Conservation (phyloP, 2,329 filamentous ascomycete genomes). For the Aspergillus sp. region DNA sequence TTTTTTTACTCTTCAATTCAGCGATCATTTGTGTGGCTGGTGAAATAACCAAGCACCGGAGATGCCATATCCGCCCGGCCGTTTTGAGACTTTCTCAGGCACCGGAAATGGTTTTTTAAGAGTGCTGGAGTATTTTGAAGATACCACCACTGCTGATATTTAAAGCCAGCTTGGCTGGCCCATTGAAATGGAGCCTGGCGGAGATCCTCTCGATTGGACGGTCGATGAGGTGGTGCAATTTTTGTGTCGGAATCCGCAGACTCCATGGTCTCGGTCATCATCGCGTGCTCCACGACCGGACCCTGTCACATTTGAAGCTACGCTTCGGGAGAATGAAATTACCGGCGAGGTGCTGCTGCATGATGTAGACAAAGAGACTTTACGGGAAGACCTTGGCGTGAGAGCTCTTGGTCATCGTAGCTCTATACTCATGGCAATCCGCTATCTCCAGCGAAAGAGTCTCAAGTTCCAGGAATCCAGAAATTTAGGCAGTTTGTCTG, state of each 20-base stretch:
- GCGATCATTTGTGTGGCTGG: not conserved
- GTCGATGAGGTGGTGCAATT: slow-evolving; percentile 67
- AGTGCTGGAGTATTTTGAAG: not conserved
- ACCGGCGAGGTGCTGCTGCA: slow-evolving; percentile 67
- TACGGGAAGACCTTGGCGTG: slow-evolving; percentile 61
- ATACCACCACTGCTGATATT: not conserved
- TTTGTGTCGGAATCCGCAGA: slow-evolving; percentile 59
- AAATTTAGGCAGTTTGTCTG: not conserved
- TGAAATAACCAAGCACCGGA: not conserved
- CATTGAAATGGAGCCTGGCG: slow-evolving; percentile 31
- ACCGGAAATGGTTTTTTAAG: not conserved
- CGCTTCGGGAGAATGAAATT: slow-evolving; percentile 63
- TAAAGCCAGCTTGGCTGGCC: not conserved
- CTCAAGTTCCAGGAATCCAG: slow-evolving; percentile 45
- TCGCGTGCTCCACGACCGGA: slow-evolving; percentile 52
- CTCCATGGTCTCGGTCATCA: slow-evolving; percentile 42
- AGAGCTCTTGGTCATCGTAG: slow-evolving; percentile 60
- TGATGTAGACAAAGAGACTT: slow-evolving; percentile 51
- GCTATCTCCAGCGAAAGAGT: slow-evolving; percentile 57
- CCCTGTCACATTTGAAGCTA: slow-evolving; percentile 53
- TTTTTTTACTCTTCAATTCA: too few relatives aligned
- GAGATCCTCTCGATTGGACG: slow-evolving; percentile 76
- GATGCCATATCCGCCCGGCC: not conserved
- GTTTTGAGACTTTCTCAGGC: not conserved
- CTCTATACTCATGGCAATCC: slow-evolving; percentile 60